Evolutionary conservation across 768 basidiomycete species (phyloP).

Genomic region (Steccherinum ochraceum): DNA sequence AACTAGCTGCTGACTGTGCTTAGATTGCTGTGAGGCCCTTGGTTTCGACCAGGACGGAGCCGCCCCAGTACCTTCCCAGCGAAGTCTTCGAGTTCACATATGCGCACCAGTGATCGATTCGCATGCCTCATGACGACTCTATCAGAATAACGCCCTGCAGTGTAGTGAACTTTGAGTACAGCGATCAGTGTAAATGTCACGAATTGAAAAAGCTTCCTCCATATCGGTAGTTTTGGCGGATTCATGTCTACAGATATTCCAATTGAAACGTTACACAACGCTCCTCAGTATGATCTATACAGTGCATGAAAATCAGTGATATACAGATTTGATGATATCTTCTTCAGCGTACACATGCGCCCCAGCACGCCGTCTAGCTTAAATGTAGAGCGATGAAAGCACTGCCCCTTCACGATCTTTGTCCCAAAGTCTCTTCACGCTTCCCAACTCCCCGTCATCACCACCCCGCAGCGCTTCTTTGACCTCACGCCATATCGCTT

Average conservation of each 20-base stretch:
- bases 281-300: no score
- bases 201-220: no score
- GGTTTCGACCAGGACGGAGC: not conserved
- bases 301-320: no score
- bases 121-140: no score
- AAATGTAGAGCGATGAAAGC: conserved; percentile 11
- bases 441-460: conserved; percentile 15
- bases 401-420: conserved; percentile 15
- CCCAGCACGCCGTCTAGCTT: not conserved
- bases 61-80: not conserved
- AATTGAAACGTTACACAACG: no score
- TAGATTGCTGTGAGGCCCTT: not conserved
- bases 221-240: no score
- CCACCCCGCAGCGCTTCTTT: not conserved
- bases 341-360: not conserved
- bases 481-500: conserved; percentile 45
- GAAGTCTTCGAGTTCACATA: not conserved
- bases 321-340: not conserved
- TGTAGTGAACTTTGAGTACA: no score
- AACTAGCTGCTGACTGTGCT: not conserved
- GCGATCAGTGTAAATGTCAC: no score
- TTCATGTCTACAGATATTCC: no score
- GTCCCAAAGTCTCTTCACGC: conserved; percentile 50
- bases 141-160: no score
- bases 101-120: no score